A percentile compares a stretch with the other conserved stretches of the same genome.
Evolutionary conservation across 2,329 filamentous ascomycete species (phyloP).

Genomic region (Graphilbum sp.): DNA sequence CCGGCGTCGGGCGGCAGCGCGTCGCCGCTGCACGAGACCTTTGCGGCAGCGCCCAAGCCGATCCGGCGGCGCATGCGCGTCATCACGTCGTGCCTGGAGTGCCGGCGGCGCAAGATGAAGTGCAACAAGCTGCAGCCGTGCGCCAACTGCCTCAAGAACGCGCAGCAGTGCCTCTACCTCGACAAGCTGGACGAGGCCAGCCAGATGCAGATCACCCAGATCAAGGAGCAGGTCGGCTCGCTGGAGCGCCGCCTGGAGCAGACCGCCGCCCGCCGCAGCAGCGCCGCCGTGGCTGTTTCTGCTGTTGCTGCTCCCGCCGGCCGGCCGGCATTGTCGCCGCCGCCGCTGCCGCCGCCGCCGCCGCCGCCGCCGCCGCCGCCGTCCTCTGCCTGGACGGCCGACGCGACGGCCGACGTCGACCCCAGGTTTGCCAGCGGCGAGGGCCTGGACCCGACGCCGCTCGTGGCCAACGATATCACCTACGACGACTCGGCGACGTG

Average conservation of each 20-base stretch:
- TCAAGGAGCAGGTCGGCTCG: constrained; percentile 64
- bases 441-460: background rate
- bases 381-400: too few relatives aligned
- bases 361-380: background rate
- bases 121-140: constrained; percentile 63
- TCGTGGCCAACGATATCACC: background rate
- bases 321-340: constrained; percentile 32
- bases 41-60: too few relatives aligned
- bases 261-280: constrained; percentile 20
- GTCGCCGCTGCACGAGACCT: too few relatives aligned
- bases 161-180: constrained; percentile 44
- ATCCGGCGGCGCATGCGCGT: constrained; percentile 46
- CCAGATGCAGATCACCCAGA: constrained; percentile 54
- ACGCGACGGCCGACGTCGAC: constrained; percentile 2
- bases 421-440: background rate
- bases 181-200: constrained; percentile 52
- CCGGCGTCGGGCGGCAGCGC: too few relatives aligned
- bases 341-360: constrained; percentile 43
- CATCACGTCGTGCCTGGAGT: constrained; percentile 55
- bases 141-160: constrained; percentile 43
- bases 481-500: constrained; percentile 24
- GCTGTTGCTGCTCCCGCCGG: background rate
- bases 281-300: too few relatives aligned
- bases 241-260: constrained; percentile 54
- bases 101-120: constrained; percentile 59